Base-by-base conservation (phyloP, 441 rosid species). In the Adansonia gregorii region DNA sequence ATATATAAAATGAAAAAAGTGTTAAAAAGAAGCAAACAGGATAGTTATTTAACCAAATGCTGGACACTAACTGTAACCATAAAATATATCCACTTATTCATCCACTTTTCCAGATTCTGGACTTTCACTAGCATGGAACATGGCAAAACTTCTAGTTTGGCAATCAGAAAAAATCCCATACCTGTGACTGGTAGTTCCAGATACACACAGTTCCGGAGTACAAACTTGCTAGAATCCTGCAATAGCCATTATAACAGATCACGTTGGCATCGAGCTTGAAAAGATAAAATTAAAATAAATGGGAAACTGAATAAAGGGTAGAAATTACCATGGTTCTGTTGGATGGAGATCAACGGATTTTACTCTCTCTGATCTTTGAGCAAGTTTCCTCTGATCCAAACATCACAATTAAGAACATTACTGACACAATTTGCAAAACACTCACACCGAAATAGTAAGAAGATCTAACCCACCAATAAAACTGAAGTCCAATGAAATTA, bases 261-360 rank as follows among this genome's bases (percentile, higher is more conserved):
- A 35, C 0, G 19, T 52, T 15, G 49, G 54, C 15, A 22, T 31
- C 46, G 35, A 49, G 64, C 24, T 73, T 45, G 59, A 19, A 11
- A 68, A n/a, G 15, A n/a, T 52, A 71, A 72, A 68, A 72, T 48
- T 19, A 3, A 67, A 70, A 31, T 19, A 10, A 7, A 65, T 20
- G 22, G 8, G 24, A 59, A 67, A 71, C 20, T 59, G 49, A 43
- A 74, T 19, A n/a, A 70, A 64, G 49, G 61, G 63, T 14, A n/a
- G 63, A 15, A 71, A 39, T 82, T 87, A 95, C 98, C 98, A 95
- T 92, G 98, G 98, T 73, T 91, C 90, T 2, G 94, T 88, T 20
- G 98, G 94, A 80, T 93, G 98, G 35, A 93, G 87, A 87, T 92
- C 98, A 66, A 91, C 93, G 48, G 94, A 93, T 76, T 93, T 95